Percentiles rank a stretch among this genome's conserved stretches.
Conservation (phyloP, 2,329 filamentous ascomycete species). For the Davidsoniella australis region DNA sequence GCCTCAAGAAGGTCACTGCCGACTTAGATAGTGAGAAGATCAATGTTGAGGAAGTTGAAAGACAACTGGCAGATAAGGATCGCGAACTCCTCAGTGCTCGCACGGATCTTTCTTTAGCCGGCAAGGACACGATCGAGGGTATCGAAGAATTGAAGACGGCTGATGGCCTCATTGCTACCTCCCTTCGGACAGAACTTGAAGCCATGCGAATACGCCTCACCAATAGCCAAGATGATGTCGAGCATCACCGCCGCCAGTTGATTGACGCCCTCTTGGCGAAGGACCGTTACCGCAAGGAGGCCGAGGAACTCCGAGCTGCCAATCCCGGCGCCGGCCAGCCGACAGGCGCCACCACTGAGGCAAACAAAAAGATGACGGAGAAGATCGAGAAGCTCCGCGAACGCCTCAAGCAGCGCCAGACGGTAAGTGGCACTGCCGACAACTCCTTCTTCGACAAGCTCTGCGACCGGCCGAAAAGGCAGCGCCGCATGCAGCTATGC, state of each 20-base stretch:
- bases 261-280: constrained; percentile 42
- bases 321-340: constrained; percentile 21
- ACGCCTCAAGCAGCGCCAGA: constrained; percentile 37
- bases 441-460: constrained; percentile 1
- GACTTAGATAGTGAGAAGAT: constrained; percentile 32
- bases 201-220: constrained; percentile 34
- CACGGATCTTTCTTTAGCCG: constrained; percentile 36
- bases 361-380: constrained; percentile 27
- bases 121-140: constrained; percentile 35
- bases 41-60: constrained; percentile 27
- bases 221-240: constrained; percentile 32
- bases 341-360: constrained; percentile 18
- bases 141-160: constrained; percentile 41
- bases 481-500: constrained; percentile 5
- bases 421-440: constrained; percentile 29
- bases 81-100: constrained; percentile 36
- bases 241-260: constrained; percentile 41
- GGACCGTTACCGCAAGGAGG: constrained; percentile 39
- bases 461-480: constrained; percentile 1
- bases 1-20: constrained; percentile 26
- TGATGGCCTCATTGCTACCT: constrained; percentile 40
- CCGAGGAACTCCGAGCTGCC: constrained; percentile 25
- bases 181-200: constrained; percentile 40
- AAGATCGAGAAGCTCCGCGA: constrained; percentile 41
- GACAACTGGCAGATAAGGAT: constrained; percentile 33